Conservation (phyloP, 1,284 basidiomycete species). For the Neonothopanus nambi region DNA sequence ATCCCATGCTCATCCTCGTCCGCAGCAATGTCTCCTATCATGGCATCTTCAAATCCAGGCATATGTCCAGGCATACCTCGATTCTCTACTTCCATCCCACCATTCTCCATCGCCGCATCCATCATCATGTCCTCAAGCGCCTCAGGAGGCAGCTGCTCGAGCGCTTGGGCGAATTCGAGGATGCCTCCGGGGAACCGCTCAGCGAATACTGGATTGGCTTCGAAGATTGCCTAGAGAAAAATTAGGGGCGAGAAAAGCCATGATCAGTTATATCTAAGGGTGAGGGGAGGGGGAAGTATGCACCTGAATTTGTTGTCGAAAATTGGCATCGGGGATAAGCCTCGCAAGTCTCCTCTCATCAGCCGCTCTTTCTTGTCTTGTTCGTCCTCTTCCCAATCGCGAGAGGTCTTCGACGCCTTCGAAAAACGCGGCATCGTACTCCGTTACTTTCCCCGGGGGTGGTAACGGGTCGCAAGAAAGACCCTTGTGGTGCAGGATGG, state of each 20-base stretch:
- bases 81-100: slow-evolving; percentile 14
- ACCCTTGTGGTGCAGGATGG: slow-evolving; percentile 46
- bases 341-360: slow-evolving; percentile 53
- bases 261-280: too few species aligned
- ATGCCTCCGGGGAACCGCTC: slow-evolving; percentile 61
- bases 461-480: slow-evolving; percentile 83
- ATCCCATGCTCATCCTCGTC: slow-evolving; percentile 1
- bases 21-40: slow-evolving; percentile 5
- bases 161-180: slow-evolving; percentile 60
- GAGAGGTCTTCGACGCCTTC: slow-evolving; percentile 47
- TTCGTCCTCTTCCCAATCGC: slow-evolving; percentile 29
- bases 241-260: slow-evolving; percentile 19
- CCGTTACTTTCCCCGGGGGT: slow-evolving; percentile 55
- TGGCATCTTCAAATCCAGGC: slow-evolving; percentile 31
- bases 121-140: slow-evolving; percentile 59
- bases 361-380: slow-evolving; percentile 41
- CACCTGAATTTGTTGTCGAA: slow-evolving; percentile 58
- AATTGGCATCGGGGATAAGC: slow-evolving; percentile 55
- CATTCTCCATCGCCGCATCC: slow-evolving; percentile 28
- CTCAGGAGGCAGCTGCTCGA: slow-evolving; percentile 58
- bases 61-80: slow-evolving; percentile 41
- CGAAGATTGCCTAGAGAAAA: slow-evolving; percentile 48
- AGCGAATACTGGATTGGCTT: slow-evolving; percentile 49
- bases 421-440: slow-evolving; percentile 77
- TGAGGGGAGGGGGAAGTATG: too few species aligned